These are phyloP conservation scores for Theobroma grandiflorum DNA, from an alignment of 441 rosid genomes.

Conservation along the genomic window DNA sequence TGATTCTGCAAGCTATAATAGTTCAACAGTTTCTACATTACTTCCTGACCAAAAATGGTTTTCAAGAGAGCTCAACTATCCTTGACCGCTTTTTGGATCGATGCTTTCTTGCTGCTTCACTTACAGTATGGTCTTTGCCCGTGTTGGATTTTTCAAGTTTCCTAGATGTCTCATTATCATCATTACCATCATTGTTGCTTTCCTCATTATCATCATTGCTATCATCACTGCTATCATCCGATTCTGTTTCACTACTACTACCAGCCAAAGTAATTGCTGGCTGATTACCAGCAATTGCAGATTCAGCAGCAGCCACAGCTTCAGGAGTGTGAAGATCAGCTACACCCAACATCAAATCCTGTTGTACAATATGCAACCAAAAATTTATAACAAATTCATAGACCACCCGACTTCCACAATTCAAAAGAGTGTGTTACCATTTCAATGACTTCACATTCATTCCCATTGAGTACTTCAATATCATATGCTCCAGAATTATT, in stretches of 20 bases:
- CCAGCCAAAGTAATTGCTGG: slow-evolving; percentile 37
- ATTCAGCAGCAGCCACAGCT: slow-evolving; percentile 80
- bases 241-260: slow-evolving; percentile 46
- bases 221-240: slow-evolving; percentile 43
- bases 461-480: slow-evolving; percentile 69
- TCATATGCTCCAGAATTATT: slow-evolving; percentile 61
- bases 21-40: not conserved
- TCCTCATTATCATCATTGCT: slow-evolving; percentile 27
- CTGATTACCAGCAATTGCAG: slow-evolving; percentile 55
- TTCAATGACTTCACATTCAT: slow-evolving; percentile 74
- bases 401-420: not conserved
- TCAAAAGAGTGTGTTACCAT: slow-evolving; percentile 49
- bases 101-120: slow-evolving; percentile 28
- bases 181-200: slow-evolving; percentile 16
- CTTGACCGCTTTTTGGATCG: slow-evolving; percentile 46
- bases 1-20: not conserved
- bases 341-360: slow-evolving; percentile 75
- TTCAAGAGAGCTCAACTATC: slow-evolving; percentile 57
- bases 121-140: slow-evolving; percentile 22
- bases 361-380: slow-evolving; percentile 19
- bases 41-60: not conserved
- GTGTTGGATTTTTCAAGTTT: slow-evolving; percentile 28
- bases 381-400: not conserved
- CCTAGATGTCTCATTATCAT: slow-evolving; percentile 13
- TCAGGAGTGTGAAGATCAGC: slow-evolving; percentile 90